A percentile compares a stretch with the other conserved stretches of the same genome.
Evolutionary conservation across 345 rosid species (phyloP).

Genomic region (Brassica carinata): DNA sequence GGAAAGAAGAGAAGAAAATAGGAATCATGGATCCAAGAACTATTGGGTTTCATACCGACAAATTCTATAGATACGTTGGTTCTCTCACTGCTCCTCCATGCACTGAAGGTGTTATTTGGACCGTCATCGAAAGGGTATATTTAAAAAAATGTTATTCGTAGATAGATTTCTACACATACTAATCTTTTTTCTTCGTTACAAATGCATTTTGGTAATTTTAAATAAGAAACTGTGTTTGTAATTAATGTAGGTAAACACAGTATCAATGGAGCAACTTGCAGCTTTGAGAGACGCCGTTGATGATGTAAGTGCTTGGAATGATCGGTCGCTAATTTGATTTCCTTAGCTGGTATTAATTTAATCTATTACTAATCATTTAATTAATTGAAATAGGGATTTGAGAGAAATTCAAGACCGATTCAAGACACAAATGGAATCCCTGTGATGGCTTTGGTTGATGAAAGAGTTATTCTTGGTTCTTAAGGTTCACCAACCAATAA

Average conservation of each 20-base stretch:
- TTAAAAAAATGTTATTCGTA: not conserved
- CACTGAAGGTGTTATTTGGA: constrained; percentile 79
- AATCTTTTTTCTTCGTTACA: not conserved
- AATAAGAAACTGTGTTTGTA: no score
- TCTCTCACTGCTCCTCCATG: constrained; percentile 79
- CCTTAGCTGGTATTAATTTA: not conserved
- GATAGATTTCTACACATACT: not conserved
- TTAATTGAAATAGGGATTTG: constrained; percentile 51
- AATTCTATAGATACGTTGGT: constrained; percentile 67
- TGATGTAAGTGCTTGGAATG: constrained; percentile 50
- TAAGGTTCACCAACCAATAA: no score
- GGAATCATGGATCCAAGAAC: constrained; percentile 59
- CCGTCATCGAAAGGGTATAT: constrained; percentile 50
- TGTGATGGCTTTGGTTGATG: no score
- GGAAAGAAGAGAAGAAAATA: constrained; percentile 26
- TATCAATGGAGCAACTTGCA: constrained; percentile 59
- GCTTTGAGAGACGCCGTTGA: constrained; percentile 55
- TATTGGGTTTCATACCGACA: constrained; percentile 52
- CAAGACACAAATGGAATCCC: constrained; percentile 37
- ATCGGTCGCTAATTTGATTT: constrained; percentile 6
- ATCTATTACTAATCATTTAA: not conserved
- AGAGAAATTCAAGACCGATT: constrained; percentile 66
- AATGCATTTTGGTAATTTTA: not conserved
- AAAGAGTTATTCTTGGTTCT: no score
- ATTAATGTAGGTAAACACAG: constrained; percentile 60